These are phyloP conservation scores for Ganoderma sinense DNA, from an alignment of 1,284 basidiomycete species.

Conservation along the genomic window DNA sequence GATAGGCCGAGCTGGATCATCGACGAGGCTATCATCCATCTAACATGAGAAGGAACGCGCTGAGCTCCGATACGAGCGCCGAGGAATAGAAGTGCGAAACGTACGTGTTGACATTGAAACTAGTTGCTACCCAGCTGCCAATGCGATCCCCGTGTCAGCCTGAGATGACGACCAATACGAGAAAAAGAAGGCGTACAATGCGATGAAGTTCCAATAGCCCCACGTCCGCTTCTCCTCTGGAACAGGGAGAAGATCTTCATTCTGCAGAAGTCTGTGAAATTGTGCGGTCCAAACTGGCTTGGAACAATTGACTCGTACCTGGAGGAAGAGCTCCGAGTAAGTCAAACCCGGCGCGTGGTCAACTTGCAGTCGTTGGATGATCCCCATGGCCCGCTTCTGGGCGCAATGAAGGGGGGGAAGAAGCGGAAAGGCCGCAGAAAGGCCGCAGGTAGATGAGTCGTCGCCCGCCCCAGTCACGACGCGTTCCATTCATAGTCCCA, in stretches of 20 bases:
- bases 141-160: constrained; percentile 37
- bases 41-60: constrained; percentile 39
- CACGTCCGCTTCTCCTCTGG: constrained; percentile 64
- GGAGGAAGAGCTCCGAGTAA: constrained; percentile 39
- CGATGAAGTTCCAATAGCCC: constrained; percentile 66
- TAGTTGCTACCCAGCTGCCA: constrained; percentile 85
- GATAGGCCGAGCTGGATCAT: constrained; percentile 80
- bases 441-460: constrained; percentile 9
- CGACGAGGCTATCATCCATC: constrained; percentile 80
- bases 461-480: constrained; percentile 2
- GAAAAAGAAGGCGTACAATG: constrained; percentile 56
- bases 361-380: constrained; percentile 34
- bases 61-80: constrained; percentile 12
- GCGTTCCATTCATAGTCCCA: constrained; percentile 12
- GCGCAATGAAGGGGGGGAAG: background rate
- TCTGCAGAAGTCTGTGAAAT: constrained; percentile 45
- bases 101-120: constrained; percentile 83
- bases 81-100: constrained; percentile 45
- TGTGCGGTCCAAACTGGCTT: constrained; percentile 5
- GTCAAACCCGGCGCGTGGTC: constrained; percentile 31
- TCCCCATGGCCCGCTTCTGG: constrained; percentile 20
- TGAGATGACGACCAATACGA: background rate
- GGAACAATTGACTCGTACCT: constrained; percentile 34
- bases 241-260: constrained; percentile 71
- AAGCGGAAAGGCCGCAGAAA: no score